Conservation (phyloP, 2,329 filamentous ascomycete genomes). For the Clarireedia paspali region DNA sequence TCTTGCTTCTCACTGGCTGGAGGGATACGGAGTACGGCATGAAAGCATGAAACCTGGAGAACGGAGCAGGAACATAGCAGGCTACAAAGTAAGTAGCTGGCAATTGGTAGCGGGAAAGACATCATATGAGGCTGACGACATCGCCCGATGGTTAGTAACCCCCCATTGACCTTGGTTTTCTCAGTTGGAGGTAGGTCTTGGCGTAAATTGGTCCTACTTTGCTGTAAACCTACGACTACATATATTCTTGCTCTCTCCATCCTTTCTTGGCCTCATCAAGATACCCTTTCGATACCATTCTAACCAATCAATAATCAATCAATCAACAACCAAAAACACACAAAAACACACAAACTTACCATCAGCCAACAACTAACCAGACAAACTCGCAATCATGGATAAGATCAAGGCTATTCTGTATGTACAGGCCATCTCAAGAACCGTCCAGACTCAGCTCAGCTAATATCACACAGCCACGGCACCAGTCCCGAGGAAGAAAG, state of each 20-base stretch:
- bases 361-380: not conserved
- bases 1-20: no score
- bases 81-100: not conserved
- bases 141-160: not conserved
- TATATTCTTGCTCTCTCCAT: not conserved
- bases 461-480: constrained; percentile 4
- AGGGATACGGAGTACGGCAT: no score
- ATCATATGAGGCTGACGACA: constrained; percentile 4
- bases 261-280: constrained; percentile 1
- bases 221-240: not conserved
- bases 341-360: not conserved
- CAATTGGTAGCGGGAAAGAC: not conserved
- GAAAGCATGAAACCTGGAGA: no score
- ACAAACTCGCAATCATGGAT: constrained; percentile 23
- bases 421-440: constrained; percentile 1
- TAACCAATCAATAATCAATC: not conserved
- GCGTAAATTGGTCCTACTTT: not conserved
- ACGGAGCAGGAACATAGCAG: not conserved
- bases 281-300: constrained; percentile 3
- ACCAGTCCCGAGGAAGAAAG: not conserved
- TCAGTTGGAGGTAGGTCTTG: not conserved
- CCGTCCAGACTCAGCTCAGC: not conserved
- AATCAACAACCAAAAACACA: not conserved
- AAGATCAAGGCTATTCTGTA: constrained; percentile 29
- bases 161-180: constrained; percentile 6